phyloP scores from a whole-genome alignment of 2,329 filamentous ascomycete species.

The Alternaria angustiovoidea region DNA sequence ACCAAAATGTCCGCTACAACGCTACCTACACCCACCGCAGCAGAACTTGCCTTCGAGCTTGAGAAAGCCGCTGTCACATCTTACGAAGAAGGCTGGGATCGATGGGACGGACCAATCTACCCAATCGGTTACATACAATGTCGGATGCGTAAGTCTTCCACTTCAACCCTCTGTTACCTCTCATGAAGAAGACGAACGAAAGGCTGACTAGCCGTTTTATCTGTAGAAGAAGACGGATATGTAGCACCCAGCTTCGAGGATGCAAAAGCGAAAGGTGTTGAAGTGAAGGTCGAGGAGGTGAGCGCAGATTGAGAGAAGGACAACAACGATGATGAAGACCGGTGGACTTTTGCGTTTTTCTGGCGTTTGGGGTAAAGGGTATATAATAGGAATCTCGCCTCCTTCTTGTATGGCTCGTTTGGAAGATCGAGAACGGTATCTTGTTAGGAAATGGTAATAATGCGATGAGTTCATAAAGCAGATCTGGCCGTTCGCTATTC shows the following conservation, averaged over 20 bases:
- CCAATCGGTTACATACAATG: constrained; percentile 36
- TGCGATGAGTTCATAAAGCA: not conserved
- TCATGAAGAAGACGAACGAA: not conserved
- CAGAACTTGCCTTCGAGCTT: constrained; percentile 31
- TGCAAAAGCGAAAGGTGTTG: not conserved
- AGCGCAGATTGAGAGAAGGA: not conserved
- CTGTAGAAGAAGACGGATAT: constrained; percentile 5
- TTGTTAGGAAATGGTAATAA: not conserved
- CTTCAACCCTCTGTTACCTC: not conserved
- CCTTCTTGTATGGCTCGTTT: not conserved
- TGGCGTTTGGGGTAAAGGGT: not conserved
- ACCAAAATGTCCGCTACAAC: constrained; percentile 4
- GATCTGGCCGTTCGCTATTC: not conserved
- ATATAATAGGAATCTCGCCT: not conserved
- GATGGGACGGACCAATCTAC: constrained; percentile 37
- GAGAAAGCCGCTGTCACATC: constrained; percentile 32
- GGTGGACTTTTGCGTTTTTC: not conserved
- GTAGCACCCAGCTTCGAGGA: not conserved
- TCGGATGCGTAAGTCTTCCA: constrained; percentile 25
- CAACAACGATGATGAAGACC: not conserved
- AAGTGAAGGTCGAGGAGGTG: not conserved
- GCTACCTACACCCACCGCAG: constrained; percentile 7
- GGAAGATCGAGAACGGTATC: no score
- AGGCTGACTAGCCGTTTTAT: not conserved
- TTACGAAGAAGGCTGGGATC: constrained; percentile 40